Base-by-base conservation (phyloP, 75 land plant species). In the Cunninghamia lanceolata region DNA sequence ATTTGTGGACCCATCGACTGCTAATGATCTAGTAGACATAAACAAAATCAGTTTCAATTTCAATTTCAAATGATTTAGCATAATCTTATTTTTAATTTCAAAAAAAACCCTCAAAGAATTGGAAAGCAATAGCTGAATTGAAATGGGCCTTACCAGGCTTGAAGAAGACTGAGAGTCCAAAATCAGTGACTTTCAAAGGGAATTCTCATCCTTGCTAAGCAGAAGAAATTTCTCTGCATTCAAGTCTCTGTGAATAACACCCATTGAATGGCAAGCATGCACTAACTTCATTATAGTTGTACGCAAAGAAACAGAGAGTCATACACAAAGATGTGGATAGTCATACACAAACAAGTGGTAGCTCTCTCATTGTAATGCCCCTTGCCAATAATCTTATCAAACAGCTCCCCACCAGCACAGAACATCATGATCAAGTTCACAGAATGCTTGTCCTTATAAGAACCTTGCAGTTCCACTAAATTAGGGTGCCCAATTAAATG, bases 201-300 rank as follows among this genome's bases (percentile, higher is more conserved):
- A 89, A 83, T 90, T 86, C 81, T 93, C 94, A 42, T 84, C 90
- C 4, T 77, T 70, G 85, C 82, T 89, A 82, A 87, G 75, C 36
- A 93, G 83, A 82, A 93, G 83, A 86, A 91, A 93, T 59, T 91
- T 93, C 86, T 93, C 93, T 40, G 94, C 93, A 87, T 93, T 93
- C 76, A 91, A 82, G 47, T 93, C 93, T 10, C 94, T 75, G 42
- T 93, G 94, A 84, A 92, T 92, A 14, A 93, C 94, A 15, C 93
- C 93, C 90, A 93, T 88, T 25, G 91, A 86, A 73, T 93, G 94
- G 83, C 93, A 93, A 16, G 86, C 54, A 32, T 92, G 88, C 52
- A 93, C 90, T 32, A 93, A 90, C 2, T 87, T 88, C 43, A 93
- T 90, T 1, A 92, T 93, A 84, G 89, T 86, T 63, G 88, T 54